Conservation (phyloP, 129 eudicot species). For the Lonicera japonica region DNA sequence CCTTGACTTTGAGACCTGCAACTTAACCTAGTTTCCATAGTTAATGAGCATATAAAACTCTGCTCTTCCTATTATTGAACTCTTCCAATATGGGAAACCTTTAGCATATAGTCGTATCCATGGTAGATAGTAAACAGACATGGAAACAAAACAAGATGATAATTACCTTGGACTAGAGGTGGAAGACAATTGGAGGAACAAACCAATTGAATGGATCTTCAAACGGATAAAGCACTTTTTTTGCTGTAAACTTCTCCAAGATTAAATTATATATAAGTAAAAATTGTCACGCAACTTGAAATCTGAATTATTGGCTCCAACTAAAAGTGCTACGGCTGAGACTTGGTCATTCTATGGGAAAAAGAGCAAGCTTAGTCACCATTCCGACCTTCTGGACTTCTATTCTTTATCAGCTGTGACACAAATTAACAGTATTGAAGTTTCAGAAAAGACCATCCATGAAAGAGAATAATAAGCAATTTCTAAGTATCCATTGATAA, state of each 20-base stretch:
- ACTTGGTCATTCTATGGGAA: constrained; percentile 9
- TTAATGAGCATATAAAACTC: not conserved
- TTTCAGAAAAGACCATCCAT: constrained; percentile 1
- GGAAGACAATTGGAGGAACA: constrained; percentile 1
- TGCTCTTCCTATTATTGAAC: not conserved
- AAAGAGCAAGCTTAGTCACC: constrained; percentile 21
- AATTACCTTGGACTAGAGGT: constrained; percentile 9
- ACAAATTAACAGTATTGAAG: constrained; percentile 4
- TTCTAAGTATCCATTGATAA: not conserved
- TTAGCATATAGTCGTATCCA: not conserved
- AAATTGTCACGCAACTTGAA: constrained; percentile 19
- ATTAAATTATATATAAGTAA: constrained; percentile 14
- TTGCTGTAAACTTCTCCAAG: constrained; percentile 12
- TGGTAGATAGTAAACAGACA: not conserved
- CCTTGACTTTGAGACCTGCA: too few relatives aligned
- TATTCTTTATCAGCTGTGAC: constrained; percentile 51
- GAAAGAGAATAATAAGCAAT: constrained; percentile 1
- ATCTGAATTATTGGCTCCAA: constrained; percentile 19
- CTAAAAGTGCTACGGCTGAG: constrained; percentile 13
- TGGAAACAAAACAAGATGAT: not conserved
- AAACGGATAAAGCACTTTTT: constrained; percentile 24
- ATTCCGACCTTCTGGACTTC: constrained; percentile 41
- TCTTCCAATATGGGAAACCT: not conserved
- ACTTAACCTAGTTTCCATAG: too few relatives aligned
- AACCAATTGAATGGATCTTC: constrained; percentile 22